Base-by-base conservation (phyloP, 306 rosid genomes). In the Dalbergia cochinchinensis region DNA sequence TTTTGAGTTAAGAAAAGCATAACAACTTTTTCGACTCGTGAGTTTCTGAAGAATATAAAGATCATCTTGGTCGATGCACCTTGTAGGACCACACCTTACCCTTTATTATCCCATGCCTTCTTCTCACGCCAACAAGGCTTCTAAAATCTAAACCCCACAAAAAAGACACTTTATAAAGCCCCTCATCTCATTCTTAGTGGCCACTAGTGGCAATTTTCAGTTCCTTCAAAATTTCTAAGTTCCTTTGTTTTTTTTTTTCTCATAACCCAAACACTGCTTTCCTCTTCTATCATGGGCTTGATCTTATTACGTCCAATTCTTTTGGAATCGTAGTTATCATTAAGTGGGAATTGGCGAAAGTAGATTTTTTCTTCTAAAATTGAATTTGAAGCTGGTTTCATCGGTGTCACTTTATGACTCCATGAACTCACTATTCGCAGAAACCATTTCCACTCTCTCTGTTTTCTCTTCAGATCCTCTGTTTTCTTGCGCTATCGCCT, bases 391-490 rank as follows among this genome's bases (percentile, higher is more conserved):
- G 70, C 76, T 63, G 41, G 3, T 78, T 78, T 59, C 81, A 0
- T 66, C 50, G 4, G 19, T 80, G 13, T 41, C 35, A 45, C 18
- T 70, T 60, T 8, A 22, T 41, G 39, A 66, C 59, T 74, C 57
- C 55, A 78, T 88, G 76, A 79, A 78, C 55, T 54, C 67, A 15
- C 57, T 84, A 26, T 83, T 75, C 5, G 42, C 5, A 45, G 77
- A 81, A 73, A 63, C 83, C 6, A 16, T 54, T 42, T 81, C 80
- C 31, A 66, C 51, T 14, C 53, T 85, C 12, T 81, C 84, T 11
- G 59, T 82, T 11, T 57, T 81, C 45, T 83, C 84, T 65, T 81
- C 92, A 0, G 61, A 79, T 58, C 97, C 97, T 85, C 79, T 94
- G 76, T 83, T 92, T 85, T 88, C 92, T 0, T 81, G 80, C 76